These are phyloP conservation scores for Silene conica DNA, from an alignment of 148 eudicot genomes.

Conservation along the genomic window DNA sequence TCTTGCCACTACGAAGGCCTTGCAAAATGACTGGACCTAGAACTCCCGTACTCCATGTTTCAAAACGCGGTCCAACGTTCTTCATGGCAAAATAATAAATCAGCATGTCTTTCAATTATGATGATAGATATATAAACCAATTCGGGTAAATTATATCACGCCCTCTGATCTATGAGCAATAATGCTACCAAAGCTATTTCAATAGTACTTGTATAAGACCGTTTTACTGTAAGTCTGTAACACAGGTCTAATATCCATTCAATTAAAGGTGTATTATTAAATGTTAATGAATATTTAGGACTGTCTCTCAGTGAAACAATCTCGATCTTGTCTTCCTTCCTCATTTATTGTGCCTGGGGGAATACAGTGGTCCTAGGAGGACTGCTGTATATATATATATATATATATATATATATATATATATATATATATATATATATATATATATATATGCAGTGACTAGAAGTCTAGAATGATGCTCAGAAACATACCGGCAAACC, in stretches of 20 bases:
- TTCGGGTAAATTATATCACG: neutral
- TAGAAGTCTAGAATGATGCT: neutral
- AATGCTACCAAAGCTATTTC: neutral
- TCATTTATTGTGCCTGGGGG: too few species aligned
- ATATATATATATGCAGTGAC: neutral
- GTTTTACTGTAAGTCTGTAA: neutral
- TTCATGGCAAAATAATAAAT: slow-evolving; percentile 20
- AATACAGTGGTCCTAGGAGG: neutral
- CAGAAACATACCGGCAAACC: slow-evolving; percentile 75
- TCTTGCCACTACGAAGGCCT: slow-evolving; percentile 59
- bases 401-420: too few species aligned
- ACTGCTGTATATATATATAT: too few species aligned
- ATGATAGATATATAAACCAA: neutral
- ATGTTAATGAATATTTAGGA: neutral
- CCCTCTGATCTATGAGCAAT: neutral
- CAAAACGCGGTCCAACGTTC: slow-evolving; percentile 78
- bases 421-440: too few species aligned
- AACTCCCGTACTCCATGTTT: slow-evolving; percentile 64
- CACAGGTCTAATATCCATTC: neutral
- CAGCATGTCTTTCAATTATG: neutral
- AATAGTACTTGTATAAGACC: neutral
- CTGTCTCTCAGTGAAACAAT: neutral
- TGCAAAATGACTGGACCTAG: slow-evolving; percentile 62
- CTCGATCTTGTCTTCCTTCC: neutral
- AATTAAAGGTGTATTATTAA: neutral